Percentiles rank a stretch among this genome's conserved stretches.
Evolutionary conservation across 345 rosid genomes (phyloP).

Genomic region (Camelina neglecta): DNA sequence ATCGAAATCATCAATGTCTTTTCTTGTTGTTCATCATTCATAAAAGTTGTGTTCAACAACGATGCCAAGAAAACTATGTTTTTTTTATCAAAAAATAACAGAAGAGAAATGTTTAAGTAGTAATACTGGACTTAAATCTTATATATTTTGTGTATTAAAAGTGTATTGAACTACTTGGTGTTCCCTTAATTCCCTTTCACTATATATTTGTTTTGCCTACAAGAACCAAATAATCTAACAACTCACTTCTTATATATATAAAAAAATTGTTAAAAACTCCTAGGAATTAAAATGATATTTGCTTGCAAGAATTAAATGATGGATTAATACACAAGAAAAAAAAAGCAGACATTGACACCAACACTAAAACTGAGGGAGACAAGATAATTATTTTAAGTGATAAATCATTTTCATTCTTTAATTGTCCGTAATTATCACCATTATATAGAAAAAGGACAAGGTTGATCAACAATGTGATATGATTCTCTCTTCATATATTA

Average conservation of each 20-base stretch:
- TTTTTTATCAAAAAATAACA: not conserved
- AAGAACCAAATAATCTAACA: conserved; percentile 7
- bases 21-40: conserved; percentile 1
- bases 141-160: not conserved
- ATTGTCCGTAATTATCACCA: conserved; percentile 19
- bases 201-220: not conserved
- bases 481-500: not conserved
- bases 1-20: conserved; percentile 21
- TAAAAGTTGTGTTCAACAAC: conserved; percentile 3
- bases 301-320: conserved; percentile 11
- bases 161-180: not conserved
- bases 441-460: not conserved
- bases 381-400: conserved; percentile 13
- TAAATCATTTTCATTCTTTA: conserved; percentile 29
- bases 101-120: not conserved
- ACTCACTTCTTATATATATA: too few species aligned
- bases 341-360: not conserved
- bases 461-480: not conserved
- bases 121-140: not conserved
- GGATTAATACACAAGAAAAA: conserved; percentile 16
- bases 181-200: too few species aligned
- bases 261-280: not conserved
- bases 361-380: conserved; percentile 26
- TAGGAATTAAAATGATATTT: not conserved
- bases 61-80: not conserved